Percentiles rank a stretch among this genome's conserved stretches.
Conservation (phyloP, 371 early-diverging fungal species). For the Mortierella sp. region DNA sequence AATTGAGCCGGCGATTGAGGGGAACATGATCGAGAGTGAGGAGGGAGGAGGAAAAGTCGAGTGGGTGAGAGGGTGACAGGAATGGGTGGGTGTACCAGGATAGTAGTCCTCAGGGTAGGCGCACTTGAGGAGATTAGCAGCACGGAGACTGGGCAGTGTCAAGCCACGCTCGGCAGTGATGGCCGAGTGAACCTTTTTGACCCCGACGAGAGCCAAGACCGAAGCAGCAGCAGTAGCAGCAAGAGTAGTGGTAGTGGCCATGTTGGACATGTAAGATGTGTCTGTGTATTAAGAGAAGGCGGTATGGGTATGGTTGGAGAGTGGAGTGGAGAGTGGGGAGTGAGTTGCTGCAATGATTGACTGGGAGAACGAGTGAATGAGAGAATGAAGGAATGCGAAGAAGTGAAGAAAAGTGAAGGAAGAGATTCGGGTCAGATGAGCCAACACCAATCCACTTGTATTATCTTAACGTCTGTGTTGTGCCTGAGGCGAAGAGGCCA, state of each 20-base stretch:
- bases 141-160: slow-evolving; percentile 54
- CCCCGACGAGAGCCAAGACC: slow-evolving; percentile 22
- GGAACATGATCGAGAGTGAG: too few species aligned
- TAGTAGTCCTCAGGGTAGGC: slow-evolving; percentile 58
- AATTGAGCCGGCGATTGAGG: too few species aligned
- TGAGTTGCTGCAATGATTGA: background rate
- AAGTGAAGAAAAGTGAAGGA: background rate
- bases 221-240: slow-evolving; percentile 21
- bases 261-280: background rate
- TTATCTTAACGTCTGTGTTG: background rate
- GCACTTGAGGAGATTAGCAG: slow-evolving; percentile 56
- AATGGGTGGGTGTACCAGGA: slow-evolving; percentile 27
- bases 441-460: background rate
- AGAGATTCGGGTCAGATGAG: background rate
- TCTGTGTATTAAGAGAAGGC: background rate
- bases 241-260: slow-evolving; percentile 16
- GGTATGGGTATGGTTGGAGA: background rate
- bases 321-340: background rate
- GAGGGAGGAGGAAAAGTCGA: too few species aligned
- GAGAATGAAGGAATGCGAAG: background rate
- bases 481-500: background rate
- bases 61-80: background rate
- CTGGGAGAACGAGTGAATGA: background rate
- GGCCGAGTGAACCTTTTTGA: slow-evolving; percentile 16
- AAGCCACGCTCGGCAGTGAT: slow-evolving; percentile 23